Percentiles rank a stretch among this genome's conserved stretches.
phyloP scores from a whole-genome alignment of 495 filamentous ascomycete genomes.

The Cairneyella variabilis region DNA sequence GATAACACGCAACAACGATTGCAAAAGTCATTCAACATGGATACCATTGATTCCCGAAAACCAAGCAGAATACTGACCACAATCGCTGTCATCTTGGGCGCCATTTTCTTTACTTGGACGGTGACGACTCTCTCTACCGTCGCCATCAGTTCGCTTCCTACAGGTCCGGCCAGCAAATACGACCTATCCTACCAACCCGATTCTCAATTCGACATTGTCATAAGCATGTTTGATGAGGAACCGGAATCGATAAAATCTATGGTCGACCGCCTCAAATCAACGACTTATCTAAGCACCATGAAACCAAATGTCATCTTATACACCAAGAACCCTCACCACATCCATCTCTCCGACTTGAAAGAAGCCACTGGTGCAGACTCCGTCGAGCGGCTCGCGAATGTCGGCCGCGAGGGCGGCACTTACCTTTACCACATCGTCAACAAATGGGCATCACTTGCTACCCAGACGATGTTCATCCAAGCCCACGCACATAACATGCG shows the following conservation, averaged over 20 bases:
- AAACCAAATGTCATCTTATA: slow-evolving; percentile 32
- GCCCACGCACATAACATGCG: slow-evolving; percentile 36
- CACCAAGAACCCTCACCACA: slow-evolving; percentile 30
- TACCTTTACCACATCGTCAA: slow-evolving; percentile 41
- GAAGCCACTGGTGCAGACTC: slow-evolving; percentile 26
- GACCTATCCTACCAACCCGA: slow-evolving; percentile 11
- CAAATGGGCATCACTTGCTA: slow-evolving; percentile 39
- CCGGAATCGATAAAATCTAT: slow-evolving; percentile 23
- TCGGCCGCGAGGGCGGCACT: slow-evolving; percentile 40
- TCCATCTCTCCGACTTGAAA: slow-evolving; percentile 22
- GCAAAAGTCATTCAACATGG: not conserved
- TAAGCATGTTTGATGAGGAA: slow-evolving; percentile 35
- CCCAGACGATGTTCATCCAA: slow-evolving; percentile 44
- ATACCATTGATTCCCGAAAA: not conserved
- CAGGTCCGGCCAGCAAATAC: slow-evolving; percentile 1
- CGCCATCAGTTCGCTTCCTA: not conserved
- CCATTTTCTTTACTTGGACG: not conserved
- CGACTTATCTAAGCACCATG: slow-evolving; percentile 19
- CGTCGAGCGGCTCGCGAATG: slow-evolving; percentile 32
- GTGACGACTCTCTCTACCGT: not conserved
- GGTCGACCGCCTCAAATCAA: slow-evolving; percentile 18
- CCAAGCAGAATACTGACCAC: not conserved
- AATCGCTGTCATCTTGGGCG: not conserved
- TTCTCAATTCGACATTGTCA: slow-evolving; percentile 35
- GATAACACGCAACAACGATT: not conserved